Conservation (phyloP, 768 basidiomycete genomes). For the Cystofilobasidium capitatum region DNA sequence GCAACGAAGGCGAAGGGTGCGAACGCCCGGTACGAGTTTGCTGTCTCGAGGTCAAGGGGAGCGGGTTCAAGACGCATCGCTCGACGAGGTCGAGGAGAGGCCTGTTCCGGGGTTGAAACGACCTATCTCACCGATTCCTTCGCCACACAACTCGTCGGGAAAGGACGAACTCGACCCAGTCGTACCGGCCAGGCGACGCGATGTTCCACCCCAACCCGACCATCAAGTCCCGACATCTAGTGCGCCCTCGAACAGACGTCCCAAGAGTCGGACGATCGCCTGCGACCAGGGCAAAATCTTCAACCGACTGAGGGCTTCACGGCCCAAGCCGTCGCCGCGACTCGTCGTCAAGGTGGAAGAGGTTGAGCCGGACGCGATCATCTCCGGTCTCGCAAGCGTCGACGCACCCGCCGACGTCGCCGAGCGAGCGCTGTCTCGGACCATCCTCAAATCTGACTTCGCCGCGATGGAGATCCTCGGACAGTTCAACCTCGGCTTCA, state of each 20-base stretch:
- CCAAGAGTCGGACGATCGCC: background rate
- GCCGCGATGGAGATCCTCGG: conserved; percentile 71
- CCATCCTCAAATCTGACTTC: conserved; percentile 83
- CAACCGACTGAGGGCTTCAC: background rate
- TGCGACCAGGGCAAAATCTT: background rate
- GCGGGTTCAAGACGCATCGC: background rate
- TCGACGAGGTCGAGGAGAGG: background rate
- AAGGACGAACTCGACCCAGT: background rate
- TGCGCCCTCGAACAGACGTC: background rate
- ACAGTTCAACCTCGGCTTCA: conserved; percentile 94
- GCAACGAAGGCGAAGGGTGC: background rate
- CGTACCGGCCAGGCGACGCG: background rate
- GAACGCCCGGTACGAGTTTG: background rate
- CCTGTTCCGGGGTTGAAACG: background rate
- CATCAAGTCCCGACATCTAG: background rate
- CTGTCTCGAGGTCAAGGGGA: background rate
- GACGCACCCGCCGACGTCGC: conserved; percentile 36
- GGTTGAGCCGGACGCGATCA: background rate
- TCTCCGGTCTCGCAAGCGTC: conserved; percentile 4
- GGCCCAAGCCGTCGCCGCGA: background rate
- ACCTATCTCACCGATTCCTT: background rate
- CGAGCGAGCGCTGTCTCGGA: conserved; percentile 61
- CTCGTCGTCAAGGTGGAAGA: background rate
- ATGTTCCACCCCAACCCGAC: background rate
- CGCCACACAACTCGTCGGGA: background rate